Conservation (phyloP, 805 yeast species). For the Candida ascalaphidarum region DNA sequence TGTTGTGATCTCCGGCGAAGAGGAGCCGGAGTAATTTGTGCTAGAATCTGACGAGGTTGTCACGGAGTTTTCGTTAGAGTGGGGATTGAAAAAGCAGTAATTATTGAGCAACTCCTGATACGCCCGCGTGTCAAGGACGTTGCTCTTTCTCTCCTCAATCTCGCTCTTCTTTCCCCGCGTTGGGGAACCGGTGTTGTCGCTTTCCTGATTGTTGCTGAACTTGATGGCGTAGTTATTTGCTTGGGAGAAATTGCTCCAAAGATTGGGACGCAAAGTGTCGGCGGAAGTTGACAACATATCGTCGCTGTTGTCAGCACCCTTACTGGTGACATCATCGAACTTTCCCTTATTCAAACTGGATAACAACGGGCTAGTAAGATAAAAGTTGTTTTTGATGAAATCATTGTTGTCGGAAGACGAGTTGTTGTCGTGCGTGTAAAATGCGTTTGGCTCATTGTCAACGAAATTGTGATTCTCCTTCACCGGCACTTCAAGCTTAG, state of each 20-base stretch:
- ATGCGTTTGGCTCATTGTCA: background rate
- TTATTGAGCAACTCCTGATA: conserved; percentile 51
- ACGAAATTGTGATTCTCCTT: background rate
- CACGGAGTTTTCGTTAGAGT: conserved; percentile 9
- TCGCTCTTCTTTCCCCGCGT: no score
- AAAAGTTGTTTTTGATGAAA: conserved; percentile 25
- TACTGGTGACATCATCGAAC: no score
- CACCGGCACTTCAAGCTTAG: conserved; percentile 7
- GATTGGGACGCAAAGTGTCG: no score
- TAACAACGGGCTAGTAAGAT: conserved; percentile 28
- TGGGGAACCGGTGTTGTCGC: no score
- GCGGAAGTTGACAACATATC: no score
- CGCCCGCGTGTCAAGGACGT: conserved; percentile 35
- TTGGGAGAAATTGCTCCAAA: no score
- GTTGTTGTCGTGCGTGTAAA: conserved; percentile 2
- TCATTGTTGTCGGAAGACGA: conserved; percentile 12
- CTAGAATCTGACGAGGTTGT: no score
- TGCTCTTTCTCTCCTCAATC: no score
- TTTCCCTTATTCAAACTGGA: conserved; percentile 16
- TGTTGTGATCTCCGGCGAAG: no score
- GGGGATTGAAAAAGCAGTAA: conserved; percentile 46
- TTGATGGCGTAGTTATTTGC: no score
- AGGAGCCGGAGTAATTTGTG: conserved; percentile 1
- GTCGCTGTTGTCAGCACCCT: no score
- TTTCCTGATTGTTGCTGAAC: no score